These are phyloP conservation scores for Kokia cookei DNA, from an alignment of 441 rosid species.

Conservation along the genomic window DNA sequence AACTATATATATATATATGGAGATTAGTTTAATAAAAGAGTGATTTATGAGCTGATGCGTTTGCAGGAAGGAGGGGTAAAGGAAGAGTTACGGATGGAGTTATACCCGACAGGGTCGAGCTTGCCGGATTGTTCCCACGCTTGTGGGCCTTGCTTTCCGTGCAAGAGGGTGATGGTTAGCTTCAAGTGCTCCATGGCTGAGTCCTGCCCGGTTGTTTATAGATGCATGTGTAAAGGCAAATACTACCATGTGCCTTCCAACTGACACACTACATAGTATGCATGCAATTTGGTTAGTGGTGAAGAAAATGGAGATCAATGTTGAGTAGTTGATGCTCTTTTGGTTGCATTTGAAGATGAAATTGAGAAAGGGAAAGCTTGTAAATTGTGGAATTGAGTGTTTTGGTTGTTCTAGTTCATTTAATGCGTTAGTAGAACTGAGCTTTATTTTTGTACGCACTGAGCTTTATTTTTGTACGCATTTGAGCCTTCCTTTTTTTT, in stretches of 20 bases:
- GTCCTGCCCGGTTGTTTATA: slow-evolving; percentile 60
- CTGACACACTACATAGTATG: slow-evolving; percentile 2
- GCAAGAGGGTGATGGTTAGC: slow-evolving; percentile 69
- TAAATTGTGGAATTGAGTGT: not conserved
- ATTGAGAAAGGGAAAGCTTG: not conserved
- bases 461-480: not conserved
- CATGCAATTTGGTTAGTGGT: not conserved
- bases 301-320: not conserved
- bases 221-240: slow-evolving; percentile 61
- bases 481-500: not conserved
- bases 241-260: slow-evolving; percentile 76
- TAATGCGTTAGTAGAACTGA: not conserved
- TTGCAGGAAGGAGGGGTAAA: slow-evolving; percentile 6
- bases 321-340: not conserved
- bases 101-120: slow-evolving; percentile 55
- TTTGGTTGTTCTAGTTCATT: not conserved
- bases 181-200: slow-evolving; percentile 51
- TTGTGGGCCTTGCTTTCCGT: slow-evolving; percentile 57
- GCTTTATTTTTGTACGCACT: not conserved
- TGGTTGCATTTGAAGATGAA: not conserved
- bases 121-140: slow-evolving; percentile 68
- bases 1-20: too few relatives aligned
- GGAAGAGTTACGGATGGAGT: slow-evolving; percentile 31
- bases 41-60: too few relatives aligned
- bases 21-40: not conserved